Evolutionary conservation across 2,329 filamentous ascomycete genomes (phyloP), one percentile per base, ranked within the genome.

Genomic region (Fusarium vanettenii): DNA sequence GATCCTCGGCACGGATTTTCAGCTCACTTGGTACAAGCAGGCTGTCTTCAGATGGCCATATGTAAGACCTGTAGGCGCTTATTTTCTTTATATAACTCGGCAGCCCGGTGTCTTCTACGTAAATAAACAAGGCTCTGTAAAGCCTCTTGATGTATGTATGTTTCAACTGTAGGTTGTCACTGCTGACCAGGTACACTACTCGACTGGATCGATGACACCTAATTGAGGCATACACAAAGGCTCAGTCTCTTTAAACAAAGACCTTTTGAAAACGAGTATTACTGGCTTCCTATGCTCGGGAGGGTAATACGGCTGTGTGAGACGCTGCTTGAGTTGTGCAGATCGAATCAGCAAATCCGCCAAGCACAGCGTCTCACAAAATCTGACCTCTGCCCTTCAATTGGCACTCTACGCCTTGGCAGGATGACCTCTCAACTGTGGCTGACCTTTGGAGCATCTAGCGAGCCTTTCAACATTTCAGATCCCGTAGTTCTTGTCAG

Each of bases 231-330:
- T 18, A 10, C 1, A 16, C 11, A 55, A 31, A 41, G 37, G 3
- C 25, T 60, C 50, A 31, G 69, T 27, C 35, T 69, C 41, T 20
- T 63, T 50, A 74, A 69, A 63, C 64, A 8, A 2, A 48, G 39
- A 69, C 56, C 3, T 45, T 13, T 31, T 41, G 25, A 16, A 33
- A 22, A 43, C 37, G 22, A 48, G n/a, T 29, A 59, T 50, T n/a
- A 13, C 35, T 43, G 57, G 29, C 45, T 31, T 66, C 55, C n/a
- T 50, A 48, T 60, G 45, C 41, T 31, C 43, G 25, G 18, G 39
- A 61, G 41, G 45, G 33, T 55, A 31, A 20, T 72, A 75, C 68
- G 60, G 45, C 60, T 55, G 41, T 55, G 41, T 60, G 33, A 27
- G 35, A 27, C n/a, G 37, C 39, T 33, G 20, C 13, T n/a, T 8